Percentiles rank a stretch among this genome's conserved stretches.
These are phyloP conservation scores for Telopea speciosissima DNA, from an alignment of 177 flowering plant species.

Conservation along the genomic window DNA sequence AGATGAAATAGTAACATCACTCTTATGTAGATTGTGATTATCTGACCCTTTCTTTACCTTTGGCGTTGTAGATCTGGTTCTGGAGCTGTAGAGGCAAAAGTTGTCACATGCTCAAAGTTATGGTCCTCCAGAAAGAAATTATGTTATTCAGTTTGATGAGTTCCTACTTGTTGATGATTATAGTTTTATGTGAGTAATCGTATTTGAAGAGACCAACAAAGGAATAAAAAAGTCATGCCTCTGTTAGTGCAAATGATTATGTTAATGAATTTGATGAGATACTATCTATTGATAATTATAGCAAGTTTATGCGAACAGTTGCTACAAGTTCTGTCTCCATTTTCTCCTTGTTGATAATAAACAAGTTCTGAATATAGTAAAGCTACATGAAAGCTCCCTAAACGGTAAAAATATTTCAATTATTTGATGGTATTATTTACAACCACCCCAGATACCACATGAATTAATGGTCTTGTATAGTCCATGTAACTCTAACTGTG, in stretches of 20 bases:
- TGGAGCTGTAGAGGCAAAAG: conserved; percentile 59
- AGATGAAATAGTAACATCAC: neutral
- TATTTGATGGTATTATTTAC: neutral
- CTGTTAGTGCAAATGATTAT: neutral
- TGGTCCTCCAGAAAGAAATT: neutral
- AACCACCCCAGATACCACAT: neutral
- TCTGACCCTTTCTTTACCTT: neutral
- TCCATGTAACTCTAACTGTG: neutral
- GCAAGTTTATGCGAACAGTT: neutral
- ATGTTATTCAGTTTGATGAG: neutral
- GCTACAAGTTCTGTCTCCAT: neutral
- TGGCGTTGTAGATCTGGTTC: conserved; percentile 56
- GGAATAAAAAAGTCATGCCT: neutral
- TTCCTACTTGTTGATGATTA: neutral
- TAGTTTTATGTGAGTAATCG: neutral
- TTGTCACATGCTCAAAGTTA: neutral
- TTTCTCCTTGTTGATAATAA: neutral
- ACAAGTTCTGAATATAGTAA: neutral
- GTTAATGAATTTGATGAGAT: neutral
- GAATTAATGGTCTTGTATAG: neutral
- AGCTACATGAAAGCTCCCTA: neutral
- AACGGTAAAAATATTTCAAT: neutral
- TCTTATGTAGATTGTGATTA: neutral
- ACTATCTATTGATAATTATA: neutral
- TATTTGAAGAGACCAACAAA: neutral